Evolutionary conservation across 2,329 filamentous ascomycete genomes (phyloP), one percentile per base, ranked within the genome.

Genomic region (Colletotrichum tamarilloi): DNA sequence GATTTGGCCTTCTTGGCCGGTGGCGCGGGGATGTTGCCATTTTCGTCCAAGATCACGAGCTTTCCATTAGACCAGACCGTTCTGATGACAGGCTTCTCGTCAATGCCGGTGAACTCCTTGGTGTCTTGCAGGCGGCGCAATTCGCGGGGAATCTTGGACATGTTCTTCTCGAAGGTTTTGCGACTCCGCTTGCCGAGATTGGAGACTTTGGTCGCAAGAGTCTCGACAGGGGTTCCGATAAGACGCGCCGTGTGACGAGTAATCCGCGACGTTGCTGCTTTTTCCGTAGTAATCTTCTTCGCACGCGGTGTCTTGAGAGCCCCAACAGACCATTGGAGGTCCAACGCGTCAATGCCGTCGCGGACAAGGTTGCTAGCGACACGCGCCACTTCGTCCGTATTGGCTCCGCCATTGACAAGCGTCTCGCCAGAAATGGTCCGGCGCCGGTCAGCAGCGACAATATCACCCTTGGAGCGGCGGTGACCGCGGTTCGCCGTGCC

Each of bases 11-110:
- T 63, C 53, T 71, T 67, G 35, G 70, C 70, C 24, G 67, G 68
- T 73, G 77, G 80, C 11, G 81, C 77, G 6, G 82, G 82, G 9
- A 65, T 57, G 30, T 65, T 53, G 55, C 84, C 82, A 49, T 82
- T 80, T 52, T 83, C 83, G 63, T 85, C 84, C 70, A 85, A 84
- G 52, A 87, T 84, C 53, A 92, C 83, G 69, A 87, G 88, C 79
- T 92, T 92, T 69, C 91, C 91, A 75, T 92, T 92, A 77, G 88
- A 89, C 91, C 91, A 92, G 30, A 91, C 85, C 1, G 89, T 91
- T 75, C 89, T 85, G 8, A 88, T 56, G 4, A 92, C 87, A 5
- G 90, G 90, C 65, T 86, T 83, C 16, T 86, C 87, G 67, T 92
- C 91, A 26, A 92, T 87, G 59, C 88, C 86, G 1, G 87, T 83